These are phyloP conservation scores for Glycine soja DNA, from an alignment of 306 rosid genomes.

Conservation along the genomic window DNA sequence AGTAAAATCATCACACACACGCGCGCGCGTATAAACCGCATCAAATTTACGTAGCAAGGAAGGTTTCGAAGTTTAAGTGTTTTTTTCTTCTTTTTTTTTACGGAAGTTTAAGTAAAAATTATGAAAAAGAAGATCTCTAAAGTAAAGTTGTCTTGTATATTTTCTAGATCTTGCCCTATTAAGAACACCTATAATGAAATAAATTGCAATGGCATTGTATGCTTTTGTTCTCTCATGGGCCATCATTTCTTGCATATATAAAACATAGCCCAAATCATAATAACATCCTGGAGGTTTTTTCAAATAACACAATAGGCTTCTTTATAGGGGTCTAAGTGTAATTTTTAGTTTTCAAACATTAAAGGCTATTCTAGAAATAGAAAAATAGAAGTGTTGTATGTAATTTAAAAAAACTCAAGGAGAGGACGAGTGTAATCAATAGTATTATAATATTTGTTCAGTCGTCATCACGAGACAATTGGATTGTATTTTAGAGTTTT, in stretches of 20 bases:
- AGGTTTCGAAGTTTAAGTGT: not conserved
- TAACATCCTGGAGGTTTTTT: too few species aligned
- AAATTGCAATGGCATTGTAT: not conserved
- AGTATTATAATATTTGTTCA: too few species aligned
- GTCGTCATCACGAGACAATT: too few species aligned
- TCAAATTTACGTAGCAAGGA: not conserved
- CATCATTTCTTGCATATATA: not conserved
- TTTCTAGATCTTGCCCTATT: not conserved
- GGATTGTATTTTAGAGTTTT: too few species aligned
- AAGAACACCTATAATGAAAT: not conserved
- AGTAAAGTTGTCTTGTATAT: not conserved
- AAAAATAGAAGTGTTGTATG: too few species aligned
- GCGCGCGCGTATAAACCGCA: not conserved
- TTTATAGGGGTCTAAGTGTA: too few species aligned
- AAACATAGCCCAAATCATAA: not conserved
- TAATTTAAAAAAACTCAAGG: too few species aligned
- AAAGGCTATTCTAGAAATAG: too few species aligned
- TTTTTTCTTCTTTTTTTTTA: too few species aligned
- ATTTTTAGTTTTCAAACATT: too few species aligned
- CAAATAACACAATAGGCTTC: too few species aligned
- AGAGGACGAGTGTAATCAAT: too few species aligned
- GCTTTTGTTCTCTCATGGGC: not conserved
- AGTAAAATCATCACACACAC: not conserved
- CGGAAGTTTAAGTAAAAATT: not conserved
- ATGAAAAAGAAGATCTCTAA: not conserved